Evolutionary conservation across 257 asterid genomes (phyloP).

Genomic region (Verbascum thapsus): DNA sequence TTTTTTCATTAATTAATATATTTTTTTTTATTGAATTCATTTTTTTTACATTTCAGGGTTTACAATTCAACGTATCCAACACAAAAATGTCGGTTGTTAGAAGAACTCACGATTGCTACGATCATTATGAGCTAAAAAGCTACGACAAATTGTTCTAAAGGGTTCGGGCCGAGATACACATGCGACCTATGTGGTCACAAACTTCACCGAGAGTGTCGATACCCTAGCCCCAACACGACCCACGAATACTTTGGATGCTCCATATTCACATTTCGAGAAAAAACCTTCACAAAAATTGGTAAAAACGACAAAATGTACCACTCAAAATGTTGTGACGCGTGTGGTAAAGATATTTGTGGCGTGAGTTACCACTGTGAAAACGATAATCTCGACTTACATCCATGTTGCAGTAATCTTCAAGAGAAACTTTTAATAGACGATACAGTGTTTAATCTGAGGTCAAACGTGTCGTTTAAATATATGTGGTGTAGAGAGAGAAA

Average conservation of each 20-base stretch:
- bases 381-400: conserved; percentile 31
- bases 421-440: no score
- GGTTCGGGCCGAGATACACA: conserved; percentile 28
- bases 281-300: neutral
- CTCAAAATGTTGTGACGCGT: conserved; percentile 37
- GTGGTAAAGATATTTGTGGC: conserved; percentile 36
- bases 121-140: conserved; percentile 23
- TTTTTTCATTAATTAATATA: no score
- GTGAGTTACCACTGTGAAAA: conserved; percentile 37
- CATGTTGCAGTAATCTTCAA: no score
- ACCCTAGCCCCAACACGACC: neutral
- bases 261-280: neutral
- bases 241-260: conserved; percentile 27
- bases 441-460: conserved; percentile 31
- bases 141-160: conserved; percentile 27
- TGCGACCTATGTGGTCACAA: conserved; percentile 30
- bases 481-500: conserved; percentile 27
- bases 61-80: no score
- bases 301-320: neutral
- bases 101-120: conserved; percentile 22
- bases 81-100: conserved; percentile 5
- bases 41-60: no score
- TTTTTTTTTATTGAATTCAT: no score
- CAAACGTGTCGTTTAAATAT: conserved; percentile 29
- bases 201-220: conserved; percentile 32